Evolutionary conservation across 257 asterid genomes (phyloP).

Genomic region (Mitragyna speciosa): DNA sequence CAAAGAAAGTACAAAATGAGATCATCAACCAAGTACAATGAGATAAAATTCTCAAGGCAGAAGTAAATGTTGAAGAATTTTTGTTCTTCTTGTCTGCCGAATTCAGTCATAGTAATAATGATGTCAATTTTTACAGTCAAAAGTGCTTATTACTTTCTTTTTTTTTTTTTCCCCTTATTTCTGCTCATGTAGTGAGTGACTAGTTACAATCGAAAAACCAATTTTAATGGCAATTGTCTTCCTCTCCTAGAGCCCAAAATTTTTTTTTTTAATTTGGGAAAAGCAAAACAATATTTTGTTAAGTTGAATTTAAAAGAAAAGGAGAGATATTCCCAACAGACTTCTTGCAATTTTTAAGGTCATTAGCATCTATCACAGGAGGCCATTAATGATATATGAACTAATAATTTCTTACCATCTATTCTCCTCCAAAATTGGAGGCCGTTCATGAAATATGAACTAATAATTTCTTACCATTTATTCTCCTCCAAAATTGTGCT

Average conservation of each 20-base stretch:
- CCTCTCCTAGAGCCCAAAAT: neutral
- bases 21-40: neutral
- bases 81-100: neutral
- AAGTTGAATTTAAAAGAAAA: no score
- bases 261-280: no score
- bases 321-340: no score
- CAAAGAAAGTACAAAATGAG: conserved; percentile 1
- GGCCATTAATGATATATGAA: neutral
- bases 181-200: neutral
- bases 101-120: neutral
- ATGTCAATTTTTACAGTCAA: neutral
- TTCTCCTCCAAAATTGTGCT: neutral
- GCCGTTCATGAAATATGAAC: neutral
- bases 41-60: conserved; percentile 1
- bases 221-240: neutral
- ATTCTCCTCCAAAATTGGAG: neutral
- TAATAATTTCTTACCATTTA: neutral
- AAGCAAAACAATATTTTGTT: no score
- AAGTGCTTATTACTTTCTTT: neutral
- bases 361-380: neutral
- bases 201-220: no score
- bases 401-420: neutral
- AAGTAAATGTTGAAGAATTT: conserved; percentile 2
- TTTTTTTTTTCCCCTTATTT: neutral
- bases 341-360: neutral